A percentile compares a stretch with the other conserved stretches of the same genome.
These are phyloP conservation scores for Microbotryomycetes sp. DNA, from an alignment of 1,284 basidiomycete genomes.

Conservation along the genomic window DNA sequence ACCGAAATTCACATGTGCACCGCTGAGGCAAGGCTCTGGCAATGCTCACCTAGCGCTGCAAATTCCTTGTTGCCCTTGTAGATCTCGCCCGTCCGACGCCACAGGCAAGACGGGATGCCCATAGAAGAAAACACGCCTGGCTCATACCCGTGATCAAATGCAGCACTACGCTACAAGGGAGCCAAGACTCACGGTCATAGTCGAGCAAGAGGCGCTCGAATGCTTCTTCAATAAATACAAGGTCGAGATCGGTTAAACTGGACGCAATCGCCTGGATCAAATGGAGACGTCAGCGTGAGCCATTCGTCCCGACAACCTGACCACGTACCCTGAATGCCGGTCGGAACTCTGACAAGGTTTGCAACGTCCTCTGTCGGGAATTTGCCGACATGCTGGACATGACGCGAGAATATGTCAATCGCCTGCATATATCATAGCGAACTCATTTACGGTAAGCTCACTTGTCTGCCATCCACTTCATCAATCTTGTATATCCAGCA, in stretches of 20 bases:
- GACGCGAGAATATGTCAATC: constrained; percentile 31
- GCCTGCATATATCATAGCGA: too few relatives aligned
- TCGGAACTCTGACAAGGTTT: constrained; percentile 78
- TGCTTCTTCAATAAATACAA: constrained; percentile 96
- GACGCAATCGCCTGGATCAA: constrained; percentile 68
- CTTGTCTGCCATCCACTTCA: constrained; percentile 92
- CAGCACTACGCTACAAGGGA: background rate
- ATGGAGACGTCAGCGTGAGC: constrained; percentile 9
- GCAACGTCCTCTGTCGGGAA: constrained; percentile 80
- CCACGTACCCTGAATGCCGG: constrained; percentile 75
- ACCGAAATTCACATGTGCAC: too few relatives aligned
- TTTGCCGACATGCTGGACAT: constrained; percentile 66
- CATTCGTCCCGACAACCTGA: constrained; percentile 1
- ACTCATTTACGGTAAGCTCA: constrained; percentile 45
- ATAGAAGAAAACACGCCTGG: constrained; percentile 51
- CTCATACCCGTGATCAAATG: background rate
- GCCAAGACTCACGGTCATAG: constrained; percentile 64
- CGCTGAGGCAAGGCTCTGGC: too few relatives aligned
- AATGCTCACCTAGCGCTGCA: constrained; percentile 67
- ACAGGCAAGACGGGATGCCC: constrained; percentile 93
- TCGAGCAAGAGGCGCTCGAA: constrained; percentile 92
- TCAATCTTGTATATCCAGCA: constrained; percentile 80
- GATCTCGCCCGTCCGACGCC: constrained; percentile 95
- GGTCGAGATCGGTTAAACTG: constrained; percentile 82
- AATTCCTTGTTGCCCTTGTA: constrained; percentile 97